phyloP scores from a whole-genome alignment of 371 early-diverging fungal genomes.

The Capillidium heterosporum region DNA sequence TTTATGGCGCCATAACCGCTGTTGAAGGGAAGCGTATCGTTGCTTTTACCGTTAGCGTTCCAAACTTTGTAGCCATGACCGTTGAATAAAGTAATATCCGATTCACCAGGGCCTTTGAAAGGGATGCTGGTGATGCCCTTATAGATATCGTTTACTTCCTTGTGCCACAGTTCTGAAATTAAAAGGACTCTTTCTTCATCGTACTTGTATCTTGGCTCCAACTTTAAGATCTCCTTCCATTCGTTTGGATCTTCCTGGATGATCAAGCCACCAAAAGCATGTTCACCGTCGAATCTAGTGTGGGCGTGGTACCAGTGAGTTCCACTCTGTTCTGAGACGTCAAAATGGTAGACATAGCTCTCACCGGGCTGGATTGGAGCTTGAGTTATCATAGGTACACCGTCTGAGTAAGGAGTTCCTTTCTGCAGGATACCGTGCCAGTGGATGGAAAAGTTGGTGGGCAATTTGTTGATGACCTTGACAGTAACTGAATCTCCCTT shows the following conservation, averaged over 20 bases:
- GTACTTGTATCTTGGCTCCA: no score
- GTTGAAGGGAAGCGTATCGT: no score
- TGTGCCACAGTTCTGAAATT: neutral
- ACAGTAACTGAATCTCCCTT: constrained; percentile 17
- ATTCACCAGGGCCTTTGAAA: neutral
- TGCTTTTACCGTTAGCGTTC: no score
- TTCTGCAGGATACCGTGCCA: constrained; percentile 22
- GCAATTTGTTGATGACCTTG: constrained; percentile 16
- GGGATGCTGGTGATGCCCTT: neutral
- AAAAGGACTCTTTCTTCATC: no score
- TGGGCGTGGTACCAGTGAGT: no score
- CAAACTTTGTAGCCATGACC: neutral
- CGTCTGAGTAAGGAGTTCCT: constrained; percentile 18
- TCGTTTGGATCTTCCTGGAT: no score
- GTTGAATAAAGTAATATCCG: neutral
- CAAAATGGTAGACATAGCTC: constrained; percentile 15
- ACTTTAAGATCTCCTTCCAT: constrained; percentile 11
- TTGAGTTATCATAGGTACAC: constrained; percentile 22
- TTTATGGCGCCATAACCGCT: neutral
- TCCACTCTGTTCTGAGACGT: constrained; percentile 13
- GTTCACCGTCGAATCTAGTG: neutral
- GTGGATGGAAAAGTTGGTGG: constrained; percentile 14
- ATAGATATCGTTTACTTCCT: neutral
- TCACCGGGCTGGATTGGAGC: constrained; percentile 11
- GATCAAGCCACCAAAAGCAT: constrained; percentile 9